Evolutionary conservation across 2,329 filamentous ascomycete species (phyloP).

Genomic region (Epichloe sibirici): DNA sequence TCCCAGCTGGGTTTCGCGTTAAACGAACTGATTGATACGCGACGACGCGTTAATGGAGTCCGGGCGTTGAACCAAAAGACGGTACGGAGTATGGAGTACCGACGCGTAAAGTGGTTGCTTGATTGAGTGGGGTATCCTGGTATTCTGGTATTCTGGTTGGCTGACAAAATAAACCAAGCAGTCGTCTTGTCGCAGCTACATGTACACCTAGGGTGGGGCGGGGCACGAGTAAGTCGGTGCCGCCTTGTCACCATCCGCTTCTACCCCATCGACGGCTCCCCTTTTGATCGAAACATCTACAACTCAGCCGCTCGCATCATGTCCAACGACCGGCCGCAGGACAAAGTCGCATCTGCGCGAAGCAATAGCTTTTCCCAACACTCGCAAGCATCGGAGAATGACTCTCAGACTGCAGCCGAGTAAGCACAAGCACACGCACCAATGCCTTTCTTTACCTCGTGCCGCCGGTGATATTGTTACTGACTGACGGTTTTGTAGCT

Average conservation of each 20-base stretch:
- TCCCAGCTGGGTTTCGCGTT: conserved; percentile 14
- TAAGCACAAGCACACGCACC: conserved; percentile 21
- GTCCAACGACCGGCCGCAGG: conserved; percentile 25
- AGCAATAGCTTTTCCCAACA: conserved; percentile 48
- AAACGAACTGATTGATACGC: conserved; percentile 9
- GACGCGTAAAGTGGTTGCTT: conserved; percentile 25
- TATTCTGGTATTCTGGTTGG: background rate
- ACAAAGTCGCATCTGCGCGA: conserved; percentile 22
- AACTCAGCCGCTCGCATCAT: conserved; percentile 9
- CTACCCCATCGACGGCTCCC: background rate
- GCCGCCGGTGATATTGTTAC: background rate
- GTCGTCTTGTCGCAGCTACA: background rate
- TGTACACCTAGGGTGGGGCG: no score
- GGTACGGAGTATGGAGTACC: background rate
- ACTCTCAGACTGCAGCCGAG: conserved; percentile 64
- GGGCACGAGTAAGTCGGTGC: no score
- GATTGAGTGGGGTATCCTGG: background rate
- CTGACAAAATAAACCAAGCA: conserved; percentile 1
- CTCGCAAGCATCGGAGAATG: conserved; percentile 38
- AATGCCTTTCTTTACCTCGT: background rate
- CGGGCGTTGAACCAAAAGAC: conserved; percentile 17
- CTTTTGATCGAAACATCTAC: background rate
- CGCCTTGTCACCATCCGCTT: no score
- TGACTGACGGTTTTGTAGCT: conserved; percentile 36
- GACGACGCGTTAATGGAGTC: conserved; percentile 32